Evolutionary conservation across 176 grass and related monocot genomes (phyloP).

Genomic region (Musa troglodytarum): DNA sequence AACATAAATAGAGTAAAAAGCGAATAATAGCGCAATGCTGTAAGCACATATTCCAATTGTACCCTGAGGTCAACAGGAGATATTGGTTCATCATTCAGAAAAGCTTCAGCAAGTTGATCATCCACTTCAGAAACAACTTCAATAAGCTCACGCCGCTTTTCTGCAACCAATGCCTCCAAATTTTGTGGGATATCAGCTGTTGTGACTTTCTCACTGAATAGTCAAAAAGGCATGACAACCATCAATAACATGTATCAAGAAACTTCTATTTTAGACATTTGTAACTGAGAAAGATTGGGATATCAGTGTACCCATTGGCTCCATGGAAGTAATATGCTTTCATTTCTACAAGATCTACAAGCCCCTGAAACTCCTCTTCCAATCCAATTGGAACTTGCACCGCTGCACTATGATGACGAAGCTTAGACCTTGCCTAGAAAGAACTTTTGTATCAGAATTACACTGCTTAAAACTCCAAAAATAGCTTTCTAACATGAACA

Average conservation of each 20-base stretch:
- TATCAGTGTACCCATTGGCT: constrained; percentile 60
- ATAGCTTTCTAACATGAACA: background rate
- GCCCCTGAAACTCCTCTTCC: constrained; percentile 94
- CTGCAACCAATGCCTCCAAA: constrained; percentile 55
- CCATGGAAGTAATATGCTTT: constrained; percentile 85
- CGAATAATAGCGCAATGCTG: background rate
- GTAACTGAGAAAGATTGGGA: background rate
- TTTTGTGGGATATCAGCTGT: constrained; percentile 59
- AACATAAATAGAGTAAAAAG: background rate
- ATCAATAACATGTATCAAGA: constrained; percentile 25
- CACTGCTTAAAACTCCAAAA: background rate
- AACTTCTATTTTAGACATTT: background rate
- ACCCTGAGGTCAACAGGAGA: constrained; percentile 70
- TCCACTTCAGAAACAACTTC: constrained; percentile 99
- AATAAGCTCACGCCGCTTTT: constrained; percentile 86
- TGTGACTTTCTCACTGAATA: constrained; percentile 64
- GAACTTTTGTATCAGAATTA: background rate
- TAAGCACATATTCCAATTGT: constrained; percentile 7
- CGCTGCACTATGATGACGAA: constrained; percentile 89
- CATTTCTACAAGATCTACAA: constrained; percentile 86
- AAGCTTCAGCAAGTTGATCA: constrained; percentile 88
- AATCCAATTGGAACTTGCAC: constrained; percentile 93
- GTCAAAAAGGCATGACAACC: constrained; percentile 11
- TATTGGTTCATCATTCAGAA: constrained; percentile 93
- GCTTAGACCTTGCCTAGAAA: constrained; percentile 77